Evolutionary conservation across 2,329 filamentous ascomycete genomes (phyloP), one percentile per base, ranked within the genome.

Genomic region (Fusarium continuum): DNA sequence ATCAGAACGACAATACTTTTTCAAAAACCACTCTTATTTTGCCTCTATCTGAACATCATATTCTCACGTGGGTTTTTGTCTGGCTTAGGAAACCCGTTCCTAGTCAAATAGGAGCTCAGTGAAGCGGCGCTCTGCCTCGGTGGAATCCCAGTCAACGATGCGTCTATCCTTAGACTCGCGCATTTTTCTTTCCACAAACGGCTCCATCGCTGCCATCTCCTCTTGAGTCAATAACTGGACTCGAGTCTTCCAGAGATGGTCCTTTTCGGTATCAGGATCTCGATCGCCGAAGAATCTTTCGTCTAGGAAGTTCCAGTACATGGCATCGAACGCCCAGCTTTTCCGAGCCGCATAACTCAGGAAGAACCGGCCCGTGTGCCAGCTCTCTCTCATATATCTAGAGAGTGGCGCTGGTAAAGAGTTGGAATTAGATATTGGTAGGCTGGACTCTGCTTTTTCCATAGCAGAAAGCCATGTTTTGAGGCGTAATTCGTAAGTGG

Each of bases 101-200:
- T 17, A 51, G 4, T 19, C n/a, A 4, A 35, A 28, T 2, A 47
- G 10, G 4, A 51, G 29, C 6, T 22, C 23, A 20, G 53, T 23
- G 11, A 22, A 29, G 2, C 17, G 8, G 22, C 7, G 9, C 9
- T 5, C n/a, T 10, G 34, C 50, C 14, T 39, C 16, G n/a, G n/a
- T n/a, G n/a, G n/a, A n/a, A n/a, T 70, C 64, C 71, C 71, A 75
- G 9, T 71, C 51, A 7, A 74, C 66, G 6, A 75, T 38, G 4
- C 47, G 16, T 22, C 69, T 45, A 11, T 72, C 63, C 44, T 68
- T 64, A 1, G 55, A 55, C 39, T 76, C 71, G 17, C 64, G 52
- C 64, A 76, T 71, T 48, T 76, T 78, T 26, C n/a, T 61, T 31
- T 71, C 14, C 7, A 76, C 70, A 43, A 77, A 65, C 0, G 43